These are phyloP conservation scores for Sclerospora graminicola DNA, from an alignment of 352 stramenopile genomes.

Conservation along the genomic window DNA sequence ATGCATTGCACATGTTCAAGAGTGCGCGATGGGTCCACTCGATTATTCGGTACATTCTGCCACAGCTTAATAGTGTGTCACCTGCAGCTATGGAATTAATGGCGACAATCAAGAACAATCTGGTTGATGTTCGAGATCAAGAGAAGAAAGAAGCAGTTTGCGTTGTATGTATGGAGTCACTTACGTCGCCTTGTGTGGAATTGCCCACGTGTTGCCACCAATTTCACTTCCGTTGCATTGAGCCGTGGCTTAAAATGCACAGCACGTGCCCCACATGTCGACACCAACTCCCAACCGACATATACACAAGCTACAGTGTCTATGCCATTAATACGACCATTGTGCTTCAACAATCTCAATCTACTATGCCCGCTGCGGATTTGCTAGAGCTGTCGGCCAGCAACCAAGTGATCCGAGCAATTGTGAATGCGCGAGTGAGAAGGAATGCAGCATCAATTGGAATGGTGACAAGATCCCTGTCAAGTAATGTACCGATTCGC, in stretches of 20 bases:
- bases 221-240: slow-evolving; percentile 74
- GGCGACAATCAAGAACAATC: slow-evolving; percentile 42
- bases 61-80: slow-evolving; percentile 78
- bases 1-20: slow-evolving; percentile 81
- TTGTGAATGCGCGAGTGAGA: slow-evolving; percentile 78
- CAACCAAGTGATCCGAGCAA: slow-evolving; percentile 79
- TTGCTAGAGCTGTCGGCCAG: slow-evolving; percentile 71
- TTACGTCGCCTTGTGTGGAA: slow-evolving; percentile 43
- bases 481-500: slow-evolving; percentile 38
- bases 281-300: slow-evolving; percentile 67
- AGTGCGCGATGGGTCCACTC: slow-evolving; percentile 82
- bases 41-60: slow-evolving; percentile 87
- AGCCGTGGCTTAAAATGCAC: slow-evolving; percentile 82
- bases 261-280: slow-evolving; percentile 79
- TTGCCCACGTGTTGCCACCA: slow-evolving; percentile 66
- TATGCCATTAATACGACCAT: slow-evolving; percentile 88
- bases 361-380: slow-evolving; percentile 59
- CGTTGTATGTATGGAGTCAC: slow-evolving; percentile 78
- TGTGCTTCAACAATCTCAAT: slow-evolving; percentile 78
- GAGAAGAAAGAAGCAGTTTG: slow-evolving; percentile 31
- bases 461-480: slow-evolving; percentile 11
- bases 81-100: slow-evolving; percentile 52
- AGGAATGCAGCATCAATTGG: slow-evolving; percentile 26
- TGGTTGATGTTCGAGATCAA: slow-evolving; percentile 14
- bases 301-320: slow-evolving; percentile 80